These are phyloP conservation scores for Neurospora discreta DNA, from an alignment of 495 filamentous ascomycete species.

Conservation along the genomic window DNA sequence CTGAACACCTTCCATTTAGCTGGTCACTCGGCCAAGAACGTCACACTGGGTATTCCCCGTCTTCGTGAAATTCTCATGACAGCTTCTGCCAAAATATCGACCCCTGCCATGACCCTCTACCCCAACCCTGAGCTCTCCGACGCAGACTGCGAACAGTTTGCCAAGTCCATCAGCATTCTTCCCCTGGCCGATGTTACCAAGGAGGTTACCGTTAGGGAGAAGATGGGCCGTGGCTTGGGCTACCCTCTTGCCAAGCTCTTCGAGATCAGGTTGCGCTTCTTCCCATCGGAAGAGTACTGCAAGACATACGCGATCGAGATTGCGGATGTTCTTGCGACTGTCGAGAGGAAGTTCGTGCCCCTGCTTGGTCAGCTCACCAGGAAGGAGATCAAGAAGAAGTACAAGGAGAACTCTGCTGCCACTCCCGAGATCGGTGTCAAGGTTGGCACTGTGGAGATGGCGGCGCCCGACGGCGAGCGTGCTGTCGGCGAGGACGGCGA, in stretches of 20 bases:
- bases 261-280: slow-evolving; percentile 70
- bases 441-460: slow-evolving; percentile 55
- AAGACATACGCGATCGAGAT: slow-evolving; percentile 73
- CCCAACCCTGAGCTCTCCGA: slow-evolving; percentile 61
- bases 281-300: slow-evolving; percentile 70
- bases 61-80: slow-evolving; percentile 98
- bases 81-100: slow-evolving; percentile 75
- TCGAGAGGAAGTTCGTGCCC: slow-evolving; percentile 73
- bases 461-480: slow-evolving; percentile 24
- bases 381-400: slow-evolving; percentile 70
- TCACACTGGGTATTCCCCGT: slow-evolving; percentile 95
- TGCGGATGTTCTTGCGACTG: slow-evolving; percentile 59
- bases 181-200: slow-evolving; percentile 79
- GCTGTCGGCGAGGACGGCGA: slow-evolving; percentile 43
- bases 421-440: slow-evolving; percentile 75
- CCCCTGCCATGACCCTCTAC: slow-evolving; percentile 82
- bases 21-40: slow-evolving; percentile 96
- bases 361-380: slow-evolving; percentile 54
- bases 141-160: slow-evolving; percentile 64
- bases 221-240: slow-evolving; percentile 54
- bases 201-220: slow-evolving; percentile 67
- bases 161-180: slow-evolving; percentile 85
- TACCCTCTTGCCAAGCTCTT: slow-evolving; percentile 69
- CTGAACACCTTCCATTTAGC: slow-evolving; percentile 99
- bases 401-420: slow-evolving; percentile 52